Evolutionary conservation across 73 alveolate genomes (phyloP).

Genomic region (Symbiodinium natans): DNA sequence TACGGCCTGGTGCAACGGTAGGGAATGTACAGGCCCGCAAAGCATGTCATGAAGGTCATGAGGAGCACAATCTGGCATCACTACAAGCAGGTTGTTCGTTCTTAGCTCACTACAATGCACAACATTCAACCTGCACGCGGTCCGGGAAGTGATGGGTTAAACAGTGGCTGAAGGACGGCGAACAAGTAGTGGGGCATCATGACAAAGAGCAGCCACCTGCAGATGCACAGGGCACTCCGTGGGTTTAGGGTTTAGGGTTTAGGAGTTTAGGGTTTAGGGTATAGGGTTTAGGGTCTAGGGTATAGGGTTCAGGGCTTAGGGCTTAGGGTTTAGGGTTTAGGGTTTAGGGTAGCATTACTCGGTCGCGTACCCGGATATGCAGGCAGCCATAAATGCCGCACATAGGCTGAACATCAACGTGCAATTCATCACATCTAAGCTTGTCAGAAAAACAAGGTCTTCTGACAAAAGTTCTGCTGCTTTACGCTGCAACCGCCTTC

Average conservation of each 20-base stretch:
- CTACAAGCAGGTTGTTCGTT: too few relatives aligned
- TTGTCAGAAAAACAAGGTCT: too few relatives aligned
- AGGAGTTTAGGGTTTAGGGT: too few relatives aligned
- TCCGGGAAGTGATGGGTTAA: too few relatives aligned
- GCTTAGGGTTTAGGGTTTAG: too few relatives aligned
- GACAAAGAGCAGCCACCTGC: constrained; percentile 53
- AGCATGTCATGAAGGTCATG: constrained; percentile 58
- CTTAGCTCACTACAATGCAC: background rate
- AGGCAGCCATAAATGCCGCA: background rate
- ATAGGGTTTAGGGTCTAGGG: too few relatives aligned
- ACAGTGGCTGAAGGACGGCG: background rate
- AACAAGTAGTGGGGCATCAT: constrained; percentile 54
- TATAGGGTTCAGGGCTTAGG: too few relatives aligned
- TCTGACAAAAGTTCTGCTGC: too few relatives aligned
- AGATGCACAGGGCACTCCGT: too few relatives aligned
- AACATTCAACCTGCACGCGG: background rate
- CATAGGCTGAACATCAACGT: background rate
- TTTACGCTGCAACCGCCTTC: too few relatives aligned
- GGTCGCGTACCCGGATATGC: background rate
- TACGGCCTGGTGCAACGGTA: constrained; percentile 39
- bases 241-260: too few relatives aligned
- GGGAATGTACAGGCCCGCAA: constrained; percentile 60
- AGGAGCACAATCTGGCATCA: constrained; percentile 58
- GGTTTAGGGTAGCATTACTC: too few relatives aligned
- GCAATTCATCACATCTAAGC: background rate